phyloP scores from a whole-genome alignment of 805 yeast species.

The Debaryomyces castellii region DNA sequence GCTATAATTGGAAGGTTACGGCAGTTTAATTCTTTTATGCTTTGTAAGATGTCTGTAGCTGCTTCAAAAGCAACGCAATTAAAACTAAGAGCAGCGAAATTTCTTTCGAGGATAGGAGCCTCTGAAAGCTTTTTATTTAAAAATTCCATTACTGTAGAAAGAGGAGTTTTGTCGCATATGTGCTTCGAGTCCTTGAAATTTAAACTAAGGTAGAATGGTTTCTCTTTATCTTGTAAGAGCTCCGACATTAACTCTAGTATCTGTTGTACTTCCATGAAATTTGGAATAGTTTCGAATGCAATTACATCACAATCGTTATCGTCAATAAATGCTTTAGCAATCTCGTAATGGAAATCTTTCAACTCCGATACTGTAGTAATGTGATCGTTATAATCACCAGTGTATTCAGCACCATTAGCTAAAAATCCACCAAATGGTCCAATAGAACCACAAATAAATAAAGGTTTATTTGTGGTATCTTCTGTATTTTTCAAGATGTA shows the following conservation, averaged over 20 bases:
- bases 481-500: background rate
- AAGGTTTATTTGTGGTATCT: conserved; percentile 3
- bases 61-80: conserved; percentile 59
- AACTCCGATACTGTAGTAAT: conserved; percentile 34
- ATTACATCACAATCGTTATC: conserved; percentile 52
- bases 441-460: conserved; percentile 56
- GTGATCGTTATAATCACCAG: conserved; percentile 55
- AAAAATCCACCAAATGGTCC: conserved; percentile 79
- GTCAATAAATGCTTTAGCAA: conserved; percentile 35
- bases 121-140: conserved; percentile 9
- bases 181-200: conserved; percentile 21
- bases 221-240: conserved; percentile 11
- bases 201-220: conserved; percentile 48
- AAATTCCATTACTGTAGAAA: conserved; percentile 19
- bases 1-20: conserved; percentile 44
- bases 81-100: conserved; percentile 57
- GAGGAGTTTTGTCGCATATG: conserved; percentile 33
- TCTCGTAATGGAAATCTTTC: conserved; percentile 49
- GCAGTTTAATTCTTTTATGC: conserved; percentile 19
- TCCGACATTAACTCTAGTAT: conserved; percentile 38
- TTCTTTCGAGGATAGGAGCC: conserved; percentile 7
- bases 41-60: conserved; percentile 41
- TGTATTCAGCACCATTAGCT: conserved; percentile 70
- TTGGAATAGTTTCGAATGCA: conserved; percentile 75
- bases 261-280: conserved; percentile 52